A percentile compares a stretch with the other conserved stretches of the same genome.
phyloP scores from a whole-genome alignment of 768 basidiomycete genomes.

The Suillus clintonianus region DNA sequence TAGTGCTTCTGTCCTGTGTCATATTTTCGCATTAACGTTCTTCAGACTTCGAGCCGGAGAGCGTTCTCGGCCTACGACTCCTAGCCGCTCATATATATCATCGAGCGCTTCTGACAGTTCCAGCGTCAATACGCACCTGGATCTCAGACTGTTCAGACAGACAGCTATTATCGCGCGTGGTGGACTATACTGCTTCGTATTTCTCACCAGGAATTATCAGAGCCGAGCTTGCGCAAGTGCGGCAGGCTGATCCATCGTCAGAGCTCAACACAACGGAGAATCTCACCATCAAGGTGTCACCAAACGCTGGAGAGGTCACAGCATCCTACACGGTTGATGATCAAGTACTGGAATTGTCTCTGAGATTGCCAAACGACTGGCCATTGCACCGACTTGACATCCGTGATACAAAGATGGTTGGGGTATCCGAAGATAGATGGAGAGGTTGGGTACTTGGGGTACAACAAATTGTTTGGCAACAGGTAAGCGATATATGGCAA shows the following conservation, averaged over 20 bases:
- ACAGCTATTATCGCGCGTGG: slow-evolving; percentile 75
- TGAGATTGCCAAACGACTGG: slow-evolving; percentile 88
- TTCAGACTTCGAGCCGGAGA: slow-evolving; percentile 60
- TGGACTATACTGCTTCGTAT: slow-evolving; percentile 75
- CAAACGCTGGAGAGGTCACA: slow-evolving; percentile 75
- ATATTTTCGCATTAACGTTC: slow-evolving; percentile 5
- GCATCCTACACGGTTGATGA: slow-evolving; percentile 91
- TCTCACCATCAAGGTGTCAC: slow-evolving; percentile 75
- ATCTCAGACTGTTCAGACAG: slow-evolving; percentile 87
- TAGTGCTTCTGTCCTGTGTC: slow-evolving; percentile 24
- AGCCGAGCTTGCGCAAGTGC: slow-evolving; percentile 78
- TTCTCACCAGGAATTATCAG: slow-evolving; percentile 90
- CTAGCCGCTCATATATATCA: slow-evolving; percentile 89
- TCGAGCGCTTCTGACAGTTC: slow-evolving; percentile 78
- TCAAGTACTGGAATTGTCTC: slow-evolving; percentile 84
- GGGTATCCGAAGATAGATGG: slow-evolving; percentile 90
- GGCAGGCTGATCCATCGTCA: slow-evolving; percentile 50
- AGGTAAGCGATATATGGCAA: slow-evolving; percentile 50
- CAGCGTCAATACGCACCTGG: slow-evolving; percentile 85
- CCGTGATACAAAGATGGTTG: slow-evolving; percentile 80
- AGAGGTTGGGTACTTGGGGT: slow-evolving; percentile 91
- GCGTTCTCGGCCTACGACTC: slow-evolving; percentile 54
- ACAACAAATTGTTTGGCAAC: slow-evolving; percentile 86
- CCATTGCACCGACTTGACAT: slow-evolving; percentile 88
- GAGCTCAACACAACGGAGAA: slow-evolving; percentile 69